Evolutionary conservation across 495 filamentous ascomycete genomes (phyloP), one percentile per base, ranked within the genome.

Genomic region (Poronia punctata): DNA sequence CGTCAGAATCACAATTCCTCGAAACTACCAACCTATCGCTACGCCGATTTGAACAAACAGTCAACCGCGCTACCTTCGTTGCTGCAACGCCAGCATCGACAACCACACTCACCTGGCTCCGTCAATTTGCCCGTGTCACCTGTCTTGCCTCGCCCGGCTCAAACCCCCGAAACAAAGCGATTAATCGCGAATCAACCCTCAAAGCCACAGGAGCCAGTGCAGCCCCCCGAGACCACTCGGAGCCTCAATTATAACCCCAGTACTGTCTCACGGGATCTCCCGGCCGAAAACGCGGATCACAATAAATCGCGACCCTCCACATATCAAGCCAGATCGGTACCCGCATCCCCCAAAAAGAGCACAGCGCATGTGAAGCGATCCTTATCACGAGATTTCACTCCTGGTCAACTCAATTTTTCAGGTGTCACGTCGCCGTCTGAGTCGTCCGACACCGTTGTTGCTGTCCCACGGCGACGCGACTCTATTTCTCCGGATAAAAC

Each of bases 1-100:
- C 67, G 70, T 47, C 66, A 67, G 37, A 66, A 54, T 44, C 62
- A 72, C 52, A 73, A 64, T 23, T 68, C 67, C 10, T 71, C 67
- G 38, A 73, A 71, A 39, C 55, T 72, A 36, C 68, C 70, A 17
- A 57, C 68, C 18, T 73, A 60, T 45, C 66, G 69, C 28, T 71
- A 71, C 46, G 61, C 59, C 38, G 69, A 73, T 55, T 55, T 66
- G 28, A 65, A 65, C 39, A 67, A 64, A 41, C 58, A 68, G 36
- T 45, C 58, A 27, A 53, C 48, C 29, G 23, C 43, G 14, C 19
- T 60, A 12, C 52, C 64, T 20, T 62, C 59, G 24, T 52, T 65
- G 23, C 48, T 65, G 38, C 52, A 53, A 19, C 46, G 25, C 34
- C 64, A 46, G 20, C 43, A 39, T 38, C 64, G 61, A 36, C 62